These are phyloP conservation scores for Podospora bellae-mahoneyi DNA, from an alignment of 495 filamentous ascomycete genomes.

Conservation along the genomic window DNA sequence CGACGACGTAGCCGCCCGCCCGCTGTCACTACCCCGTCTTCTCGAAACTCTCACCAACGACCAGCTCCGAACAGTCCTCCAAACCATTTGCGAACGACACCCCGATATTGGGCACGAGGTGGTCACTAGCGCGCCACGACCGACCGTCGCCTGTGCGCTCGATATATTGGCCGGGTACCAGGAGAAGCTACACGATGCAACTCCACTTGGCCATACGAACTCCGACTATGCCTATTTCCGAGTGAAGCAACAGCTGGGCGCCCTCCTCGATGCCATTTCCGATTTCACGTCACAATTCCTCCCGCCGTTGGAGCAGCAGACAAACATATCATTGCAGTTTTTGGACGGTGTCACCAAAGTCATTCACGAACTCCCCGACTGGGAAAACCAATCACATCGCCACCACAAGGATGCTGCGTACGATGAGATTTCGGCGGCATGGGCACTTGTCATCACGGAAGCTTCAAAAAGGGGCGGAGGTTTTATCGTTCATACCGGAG, in stretches of 20 bases:
- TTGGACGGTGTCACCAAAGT: constrained; percentile 86
- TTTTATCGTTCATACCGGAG: constrained; percentile 83
- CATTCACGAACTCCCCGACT: constrained; percentile 83
- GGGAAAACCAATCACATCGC: constrained; percentile 79
- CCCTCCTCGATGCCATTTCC: constrained; percentile 81
- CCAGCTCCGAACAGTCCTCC: constrained; percentile 76
- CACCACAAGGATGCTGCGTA: constrained; percentile 91
- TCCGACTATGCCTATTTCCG: constrained; percentile 96
- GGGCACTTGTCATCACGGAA: constrained; percentile 88
- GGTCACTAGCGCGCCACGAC: constrained; percentile 77
- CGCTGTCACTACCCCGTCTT: constrained; percentile 75
- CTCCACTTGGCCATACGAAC: constrained; percentile 78
- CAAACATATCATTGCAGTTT: constrained; percentile 73
- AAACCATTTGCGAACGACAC: constrained; percentile 84
- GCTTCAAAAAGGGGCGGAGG: constrained; percentile 88
- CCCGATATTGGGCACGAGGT: constrained; percentile 79
- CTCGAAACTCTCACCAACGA: constrained; percentile 86
- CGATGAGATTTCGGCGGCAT: constrained; percentile 90
- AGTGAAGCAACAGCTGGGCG: constrained; percentile 73
- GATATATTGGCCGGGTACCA: constrained; percentile 80
- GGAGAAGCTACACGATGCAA: constrained; percentile 67
- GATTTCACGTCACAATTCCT: constrained; percentile 96
- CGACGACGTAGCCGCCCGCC: constrained; percentile 75
- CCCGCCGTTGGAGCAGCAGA: constrained; percentile 81
- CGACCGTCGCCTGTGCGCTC: constrained; percentile 74